Base-by-base conservation (phyloP, 2,329 filamentous ascomycete species). In the Ophiocordyceps australis region DNA sequence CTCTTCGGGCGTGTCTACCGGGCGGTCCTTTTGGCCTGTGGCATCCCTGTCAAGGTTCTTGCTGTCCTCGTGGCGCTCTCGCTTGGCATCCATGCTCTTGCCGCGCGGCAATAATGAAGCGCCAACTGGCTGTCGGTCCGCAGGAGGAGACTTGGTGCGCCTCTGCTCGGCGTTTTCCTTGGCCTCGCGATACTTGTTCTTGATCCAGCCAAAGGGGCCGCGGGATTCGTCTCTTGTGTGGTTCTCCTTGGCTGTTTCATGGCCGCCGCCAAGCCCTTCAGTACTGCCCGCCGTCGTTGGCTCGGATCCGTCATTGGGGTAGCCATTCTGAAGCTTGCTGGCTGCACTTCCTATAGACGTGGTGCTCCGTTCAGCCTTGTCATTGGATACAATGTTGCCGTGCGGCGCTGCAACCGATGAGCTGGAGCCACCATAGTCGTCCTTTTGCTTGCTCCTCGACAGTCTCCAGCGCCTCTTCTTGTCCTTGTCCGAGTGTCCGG, bases 381-480 rank as follows among this genome's bases (percentile, higher is more conserved):
- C 55, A 33, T 76, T 77, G 9, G 64, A 58, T 9, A 72, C 74
- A n/a, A 74, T 38, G 2, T 51, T 54, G 21, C 53, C 47, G 7
- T 54, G 43, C 28, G 62, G 50, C 27, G 62, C 45, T 31, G 56
- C 44, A 35, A 65, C 29, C 29, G 50, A 32, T 37, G 54, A 36
- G 30, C 54, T 40, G 38, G 49, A 23, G 36, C 55, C 39, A 14
- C 57, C 45, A 9, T 59, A 50, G 23, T 59, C 48, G 18, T 73
- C 71, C 18, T 74, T 66, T 32, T 64, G 71, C 28, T 62, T 47
- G 17, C 38, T 62, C 13, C 73, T 73, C 12, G 81, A 76, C 27
- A 83, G 60, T 56, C 82, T 81, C 56, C 66, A 68, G 16, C 76
- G 70, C 30, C 64, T 69, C 40, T 74, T 77, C 48, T 73, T 78